Conservation (phyloP, 2,329 filamentous ascomycete species). For the Curvularia eragrostidis region DNA sequence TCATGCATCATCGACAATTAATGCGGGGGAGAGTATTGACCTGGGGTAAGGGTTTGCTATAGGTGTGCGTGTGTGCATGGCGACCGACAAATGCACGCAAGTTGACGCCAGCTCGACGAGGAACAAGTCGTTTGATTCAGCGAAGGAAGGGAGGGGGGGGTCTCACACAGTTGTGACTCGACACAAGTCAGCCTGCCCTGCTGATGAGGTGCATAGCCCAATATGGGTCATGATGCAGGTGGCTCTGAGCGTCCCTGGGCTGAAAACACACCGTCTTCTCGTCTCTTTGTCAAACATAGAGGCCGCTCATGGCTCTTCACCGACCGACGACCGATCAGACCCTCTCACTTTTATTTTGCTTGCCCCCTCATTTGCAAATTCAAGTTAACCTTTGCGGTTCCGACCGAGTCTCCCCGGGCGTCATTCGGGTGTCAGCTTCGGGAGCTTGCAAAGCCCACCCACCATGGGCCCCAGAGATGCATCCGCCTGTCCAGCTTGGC, state of each 20-base stretch:
- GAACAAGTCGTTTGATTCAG: neutral
- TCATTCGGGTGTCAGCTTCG: neutral
- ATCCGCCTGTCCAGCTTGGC: conserved; percentile 1
- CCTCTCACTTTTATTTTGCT: neutral
- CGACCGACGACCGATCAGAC: neutral
- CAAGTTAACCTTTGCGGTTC: conserved; percentile 2
- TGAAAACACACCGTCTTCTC: conserved; percentile 9
- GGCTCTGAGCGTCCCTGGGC: conserved; percentile 9
- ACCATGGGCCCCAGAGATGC: neutral
- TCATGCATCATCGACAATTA: conserved; percentile 28
- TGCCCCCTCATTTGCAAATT: neutral
- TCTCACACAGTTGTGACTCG: conserved; percentile 3
- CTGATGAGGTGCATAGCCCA: conserved; percentile 11
- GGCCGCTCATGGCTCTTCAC: neutral
- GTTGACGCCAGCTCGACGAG: conserved; percentile 11
- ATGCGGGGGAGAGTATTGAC: conserved; percentile 19
- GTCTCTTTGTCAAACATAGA: conserved; percentile 4
- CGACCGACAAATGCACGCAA: conserved; percentile 11
- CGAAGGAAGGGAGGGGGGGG: neutral
- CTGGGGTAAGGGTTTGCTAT: conserved; percentile 16
- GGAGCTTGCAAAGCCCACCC: conserved; percentile 6
- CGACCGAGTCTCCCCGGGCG: conserved; percentile 2
- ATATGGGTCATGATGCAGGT: conserved; percentile 14
- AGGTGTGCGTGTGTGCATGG: conserved; percentile 15
- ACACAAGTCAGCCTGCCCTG: conserved; percentile 8